Conservation (phyloP, 73 alveolate genomes). For the Diophrys sp. region DNA sequence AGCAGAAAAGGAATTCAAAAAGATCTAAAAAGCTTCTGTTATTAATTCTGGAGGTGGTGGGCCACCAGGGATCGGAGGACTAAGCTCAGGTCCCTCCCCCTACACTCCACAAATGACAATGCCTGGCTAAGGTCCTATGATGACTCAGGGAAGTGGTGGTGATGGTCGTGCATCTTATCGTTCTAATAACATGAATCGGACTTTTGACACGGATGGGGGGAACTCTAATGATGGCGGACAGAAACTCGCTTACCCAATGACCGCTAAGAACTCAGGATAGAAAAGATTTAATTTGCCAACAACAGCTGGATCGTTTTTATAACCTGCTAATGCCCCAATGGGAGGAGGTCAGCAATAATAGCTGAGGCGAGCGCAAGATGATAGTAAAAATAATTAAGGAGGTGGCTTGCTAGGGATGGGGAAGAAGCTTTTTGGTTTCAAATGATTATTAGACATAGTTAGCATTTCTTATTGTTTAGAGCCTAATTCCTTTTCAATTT, state of each 20-base stretch:
- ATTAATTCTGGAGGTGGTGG: background rate
- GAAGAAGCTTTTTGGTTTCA: background rate
- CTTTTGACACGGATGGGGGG: background rate
- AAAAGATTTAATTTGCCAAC: background rate
- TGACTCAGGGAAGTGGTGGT: background rate
- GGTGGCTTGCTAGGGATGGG: background rate
- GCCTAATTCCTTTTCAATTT: background rate
- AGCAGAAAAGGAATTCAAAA: background rate
- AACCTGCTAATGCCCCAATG: background rate
- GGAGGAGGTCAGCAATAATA: background rate
- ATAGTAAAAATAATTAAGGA: background rate
- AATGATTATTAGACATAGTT: background rate
- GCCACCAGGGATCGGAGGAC: background rate
- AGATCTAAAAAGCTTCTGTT: background rate
- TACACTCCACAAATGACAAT: background rate
- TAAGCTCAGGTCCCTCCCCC: background rate
- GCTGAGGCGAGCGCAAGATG: background rate
- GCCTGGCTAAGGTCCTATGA: conserved; percentile 1
- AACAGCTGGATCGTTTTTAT: background rate
- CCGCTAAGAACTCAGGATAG: background rate
- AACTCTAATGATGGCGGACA: background rate
- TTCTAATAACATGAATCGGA: background rate
- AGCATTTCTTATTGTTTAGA: too few relatives aligned
- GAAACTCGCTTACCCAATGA: background rate
- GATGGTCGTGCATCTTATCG: background rate